Conservation (phyloP, 371 early-diverging fungal species). For the Lichtheimia ornata region DNA sequence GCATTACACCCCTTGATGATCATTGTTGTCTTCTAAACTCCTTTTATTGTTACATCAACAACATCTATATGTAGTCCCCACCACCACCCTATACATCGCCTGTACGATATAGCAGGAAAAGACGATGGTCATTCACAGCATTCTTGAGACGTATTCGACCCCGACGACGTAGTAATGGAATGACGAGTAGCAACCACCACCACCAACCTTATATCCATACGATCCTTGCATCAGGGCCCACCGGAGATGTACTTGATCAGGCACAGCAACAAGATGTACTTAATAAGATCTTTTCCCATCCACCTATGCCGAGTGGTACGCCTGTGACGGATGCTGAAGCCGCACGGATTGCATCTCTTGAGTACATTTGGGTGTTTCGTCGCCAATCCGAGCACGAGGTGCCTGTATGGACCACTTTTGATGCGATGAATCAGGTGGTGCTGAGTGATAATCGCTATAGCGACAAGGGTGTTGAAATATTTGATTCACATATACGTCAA, state of each 20-base stretch:
- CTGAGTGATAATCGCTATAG: slow-evolving; percentile 10
- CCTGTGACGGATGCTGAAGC: slow-evolving; percentile 4
- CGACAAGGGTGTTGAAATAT: slow-evolving; percentile 24
- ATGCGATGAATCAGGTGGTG: slow-evolving; percentile 27
- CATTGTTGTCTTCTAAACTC: background rate
- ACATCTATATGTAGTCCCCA: background rate
- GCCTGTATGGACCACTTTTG: slow-evolving; percentile 35
- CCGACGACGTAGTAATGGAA: background rate
- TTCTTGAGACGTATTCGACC: slow-evolving; percentile 1
- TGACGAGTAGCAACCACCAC: background rate
- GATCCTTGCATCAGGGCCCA: slow-evolving; percentile 1
- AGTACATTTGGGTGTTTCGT: slow-evolving; percentile 38
- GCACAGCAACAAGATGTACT: slow-evolving; percentile 15
- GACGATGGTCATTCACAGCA: slow-evolving; percentile 10
- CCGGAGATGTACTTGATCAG: slow-evolving; percentile 25
- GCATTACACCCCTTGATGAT: too few species aligned
- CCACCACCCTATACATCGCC: background rate
- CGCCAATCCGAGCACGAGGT: background rate
- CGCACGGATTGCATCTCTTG: slow-evolving; percentile 17
- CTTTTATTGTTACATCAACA: background rate
- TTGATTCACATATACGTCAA: slow-evolving; percentile 36
- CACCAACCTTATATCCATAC: slow-evolving; percentile 2
- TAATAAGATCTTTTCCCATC: background rate
- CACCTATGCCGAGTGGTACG: background rate
- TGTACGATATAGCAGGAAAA: background rate